Evolutionary conservation across 345 rosid species (phyloP).

Genomic region (Euphorbia lathyris): DNA sequence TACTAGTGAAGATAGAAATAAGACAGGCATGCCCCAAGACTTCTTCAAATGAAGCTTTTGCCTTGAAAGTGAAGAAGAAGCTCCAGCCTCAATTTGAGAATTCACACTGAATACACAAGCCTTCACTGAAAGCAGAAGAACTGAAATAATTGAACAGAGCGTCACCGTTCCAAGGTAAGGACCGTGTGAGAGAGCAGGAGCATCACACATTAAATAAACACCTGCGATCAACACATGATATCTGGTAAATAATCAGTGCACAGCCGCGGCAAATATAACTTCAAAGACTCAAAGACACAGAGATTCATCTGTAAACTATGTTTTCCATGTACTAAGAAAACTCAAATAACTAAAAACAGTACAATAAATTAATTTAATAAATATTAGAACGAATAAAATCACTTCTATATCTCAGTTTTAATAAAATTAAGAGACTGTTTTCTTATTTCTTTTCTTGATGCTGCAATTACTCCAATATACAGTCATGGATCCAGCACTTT

Average conservation of each 20-base stretch:
- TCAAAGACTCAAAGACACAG: not conserved
- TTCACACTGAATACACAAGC: constrained; percentile 74
- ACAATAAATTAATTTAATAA: not conserved
- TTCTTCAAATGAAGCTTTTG: constrained; percentile 77
- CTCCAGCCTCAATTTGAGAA: constrained; percentile 70
- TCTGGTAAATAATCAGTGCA: not conserved
- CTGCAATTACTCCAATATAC: not conserved
- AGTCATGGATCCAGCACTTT: not conserved
- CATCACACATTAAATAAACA: constrained; percentile 76
- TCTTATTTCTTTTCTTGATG: not conserved
- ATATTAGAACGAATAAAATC: not conserved
- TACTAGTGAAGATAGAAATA: constrained; percentile 83
- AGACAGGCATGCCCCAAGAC: constrained; percentile 99
- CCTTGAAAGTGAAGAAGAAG: constrained; percentile 59
- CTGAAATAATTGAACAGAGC: constrained; percentile 59
- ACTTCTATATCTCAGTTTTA: not conserved
- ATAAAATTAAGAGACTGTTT: not conserved
- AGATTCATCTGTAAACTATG: not conserved
- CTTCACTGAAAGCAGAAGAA: constrained; percentile 73
- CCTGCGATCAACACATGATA: constrained; percentile 39
- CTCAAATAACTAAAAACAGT: not conserved
- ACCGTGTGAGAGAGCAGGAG: constrained; percentile 77
- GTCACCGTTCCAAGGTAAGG: constrained; percentile 89
- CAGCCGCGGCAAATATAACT: not conserved
- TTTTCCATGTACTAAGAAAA: not conserved